These are phyloP conservation scores for Alternaria burnsii DNA, from an alignment of 2,329 filamentous ascomycete genomes.

Conservation along the genomic window DNA sequence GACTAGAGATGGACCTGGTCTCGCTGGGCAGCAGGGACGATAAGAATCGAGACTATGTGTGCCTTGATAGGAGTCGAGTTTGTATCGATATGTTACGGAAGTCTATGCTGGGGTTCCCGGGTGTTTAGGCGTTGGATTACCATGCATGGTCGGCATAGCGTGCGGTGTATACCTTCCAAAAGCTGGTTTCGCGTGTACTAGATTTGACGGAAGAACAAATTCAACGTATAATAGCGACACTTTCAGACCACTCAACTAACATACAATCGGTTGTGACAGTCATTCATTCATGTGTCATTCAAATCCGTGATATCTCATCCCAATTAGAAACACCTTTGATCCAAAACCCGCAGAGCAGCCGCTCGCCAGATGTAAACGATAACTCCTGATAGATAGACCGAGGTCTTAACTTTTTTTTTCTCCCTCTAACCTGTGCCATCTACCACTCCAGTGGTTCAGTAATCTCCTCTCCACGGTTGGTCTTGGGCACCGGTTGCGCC, in stretches of 20 bases:
- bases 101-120: conserved; percentile 3
- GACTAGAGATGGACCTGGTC: conserved; percentile 72
- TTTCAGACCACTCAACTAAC: not conserved
- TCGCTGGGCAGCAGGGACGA: conserved; percentile 34
- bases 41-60: conserved; percentile 3
- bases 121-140: conserved; percentile 20
- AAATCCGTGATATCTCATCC: conserved; percentile 8
- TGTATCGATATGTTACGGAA: conserved; percentile 2
- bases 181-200: conserved; percentile 4
- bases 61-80: conserved; percentile 11
- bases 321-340: not conserved
- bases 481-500: conserved; percentile 79
- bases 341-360: conserved; percentile 8
- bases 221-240: not conserved
- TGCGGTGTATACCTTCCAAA: conserved; percentile 8
- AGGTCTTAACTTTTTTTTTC: not conserved
- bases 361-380: not conserved
- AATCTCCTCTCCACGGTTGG: conserved; percentile 84
- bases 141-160: conserved; percentile 10
- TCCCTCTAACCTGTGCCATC: not conserved
- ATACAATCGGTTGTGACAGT: not conserved
- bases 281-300: conserved; percentile 3
- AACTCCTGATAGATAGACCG: not conserved
- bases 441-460: conserved; percentile 92
- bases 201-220: not conserved